phyloP scores from a whole-genome alignment of 495 filamentous ascomycete species.

The Zalerion maritima region DNA sequence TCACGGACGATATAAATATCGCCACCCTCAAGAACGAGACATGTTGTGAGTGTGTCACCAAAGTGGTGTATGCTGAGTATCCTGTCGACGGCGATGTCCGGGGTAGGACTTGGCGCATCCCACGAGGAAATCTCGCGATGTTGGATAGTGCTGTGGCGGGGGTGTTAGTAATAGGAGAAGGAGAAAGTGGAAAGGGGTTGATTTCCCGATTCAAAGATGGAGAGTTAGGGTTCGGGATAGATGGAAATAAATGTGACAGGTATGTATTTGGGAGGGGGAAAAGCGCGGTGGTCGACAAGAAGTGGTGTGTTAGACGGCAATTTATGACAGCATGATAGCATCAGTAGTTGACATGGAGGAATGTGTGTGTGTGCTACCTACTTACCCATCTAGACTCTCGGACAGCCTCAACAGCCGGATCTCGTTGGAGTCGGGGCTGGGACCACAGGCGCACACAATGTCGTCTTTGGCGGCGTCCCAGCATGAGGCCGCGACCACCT shows the following conservation, averaged over 20 bases:
- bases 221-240: too few relatives aligned
- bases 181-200: too few relatives aligned
- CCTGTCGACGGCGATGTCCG: conserved; percentile 52
- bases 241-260: too few relatives aligned
- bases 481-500: conserved; percentile 49
- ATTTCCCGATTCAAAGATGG: too few relatives aligned
- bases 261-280: too few relatives aligned
- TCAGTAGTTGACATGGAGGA: too few relatives aligned
- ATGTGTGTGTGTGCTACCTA: conserved; percentile 3
- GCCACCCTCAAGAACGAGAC: conserved; percentile 74
- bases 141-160: too few relatives aligned
- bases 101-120: conserved; percentile 63
- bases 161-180: too few relatives aligned
- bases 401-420: conserved; percentile 51
- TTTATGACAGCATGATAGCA: too few relatives aligned
- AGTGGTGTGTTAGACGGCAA: too few relatives aligned
- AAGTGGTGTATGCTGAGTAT: conserved; percentile 73
- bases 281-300: too few relatives aligned
- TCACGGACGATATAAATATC: conserved; percentile 79
- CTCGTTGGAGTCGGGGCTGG: conserved; percentile 41
- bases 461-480: conserved; percentile 65
- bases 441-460: conserved; percentile 61
- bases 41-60: conserved; percentile 58
- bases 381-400: conserved; percentile 12
- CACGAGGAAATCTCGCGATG: conserved; percentile 57